Percentiles rank a stretch among this genome's conserved stretches.
These are phyloP conservation scores for Aspergillus ustus DNA, from an alignment of 2,329 filamentous ascomycete genomes.

Conservation along the genomic window DNA sequence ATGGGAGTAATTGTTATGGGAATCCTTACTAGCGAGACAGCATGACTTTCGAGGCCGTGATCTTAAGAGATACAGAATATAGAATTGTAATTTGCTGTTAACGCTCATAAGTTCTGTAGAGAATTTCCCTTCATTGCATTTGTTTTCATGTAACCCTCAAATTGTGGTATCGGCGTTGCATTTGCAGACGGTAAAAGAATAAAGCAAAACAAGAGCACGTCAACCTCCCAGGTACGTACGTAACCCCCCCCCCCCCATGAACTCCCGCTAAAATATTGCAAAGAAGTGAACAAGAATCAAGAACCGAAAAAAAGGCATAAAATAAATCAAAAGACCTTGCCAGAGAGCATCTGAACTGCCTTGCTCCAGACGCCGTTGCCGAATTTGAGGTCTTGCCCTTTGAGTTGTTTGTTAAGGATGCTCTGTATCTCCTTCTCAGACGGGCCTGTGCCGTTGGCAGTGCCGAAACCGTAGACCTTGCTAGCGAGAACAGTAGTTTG, in stretches of 20 bases:
- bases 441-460: slow-evolving; percentile 30
- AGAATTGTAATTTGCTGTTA: background rate
- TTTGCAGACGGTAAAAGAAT: background rate
- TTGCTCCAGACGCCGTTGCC: slow-evolving; percentile 47
- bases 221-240: background rate
- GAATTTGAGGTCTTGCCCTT: slow-evolving; percentile 27
- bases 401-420: slow-evolving; percentile 37
- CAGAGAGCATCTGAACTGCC: slow-evolving; percentile 42
- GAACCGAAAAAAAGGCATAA: slow-evolving; percentile 3
- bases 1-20: slow-evolving; percentile 1
- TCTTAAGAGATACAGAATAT: background rate
- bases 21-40: background rate
- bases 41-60: background rate
- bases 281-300: background rate
- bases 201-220: background rate
- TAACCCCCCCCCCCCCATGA: background rate
- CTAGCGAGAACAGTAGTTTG: slow-evolving; percentile 44
- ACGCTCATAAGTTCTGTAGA: background rate
- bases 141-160: background rate
- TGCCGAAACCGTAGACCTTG: slow-evolving; percentile 47
- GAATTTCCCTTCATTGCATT: background rate
- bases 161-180: slow-evolving; percentile 5
- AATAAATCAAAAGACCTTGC: slow-evolving; percentile 37
- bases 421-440: slow-evolving; percentile 43
- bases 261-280: slow-evolving; percentile 13